These are phyloP conservation scores for Pleurotus ostreatus DNA, from an alignment of 768 basidiomycete species.

Conservation along the genomic window DNA sequence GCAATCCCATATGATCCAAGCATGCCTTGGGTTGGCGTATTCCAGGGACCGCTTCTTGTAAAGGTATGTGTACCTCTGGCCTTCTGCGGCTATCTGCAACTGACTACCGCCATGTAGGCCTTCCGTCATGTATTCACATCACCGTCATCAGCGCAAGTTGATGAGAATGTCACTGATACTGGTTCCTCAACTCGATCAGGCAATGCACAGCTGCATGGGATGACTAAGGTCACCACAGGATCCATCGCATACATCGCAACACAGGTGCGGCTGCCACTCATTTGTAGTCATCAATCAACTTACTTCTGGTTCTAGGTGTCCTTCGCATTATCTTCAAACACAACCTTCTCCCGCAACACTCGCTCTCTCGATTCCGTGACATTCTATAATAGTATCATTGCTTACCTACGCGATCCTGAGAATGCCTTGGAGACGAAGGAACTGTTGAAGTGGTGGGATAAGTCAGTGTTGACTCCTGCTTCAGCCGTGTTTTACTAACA, in stretches of 20 bases:
- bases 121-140: not conserved
- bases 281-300: not conserved
- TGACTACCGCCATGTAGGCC: not conserved
- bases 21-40: not conserved
- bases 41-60: not conserved
- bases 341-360: not conserved
- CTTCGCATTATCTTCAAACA: slow-evolving; percentile 5
- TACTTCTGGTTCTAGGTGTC: not conserved
- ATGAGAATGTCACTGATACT: not conserved
- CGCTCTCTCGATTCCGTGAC: not conserved
- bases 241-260: slow-evolving; percentile 9
- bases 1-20: not conserved
- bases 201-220: slow-evolving; percentile 8
- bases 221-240: slow-evolving; percentile 8
- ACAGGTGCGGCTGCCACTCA: not conserved
- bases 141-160: not conserved
- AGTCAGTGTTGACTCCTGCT: not conserved
- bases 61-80: not conserved
- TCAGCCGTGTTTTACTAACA: no score
- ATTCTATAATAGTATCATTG: slow-evolving; percentile 6
- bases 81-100: not conserved
- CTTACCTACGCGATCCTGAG: slow-evolving; percentile 4
- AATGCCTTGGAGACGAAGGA: slow-evolving; percentile 2
- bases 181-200: slow-evolving; percentile 3
- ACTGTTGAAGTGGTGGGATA: slow-evolving; percentile 7